Base-by-base conservation (phyloP, 352 stramenopile species). In the Phytophthora megakarya region DNA sequence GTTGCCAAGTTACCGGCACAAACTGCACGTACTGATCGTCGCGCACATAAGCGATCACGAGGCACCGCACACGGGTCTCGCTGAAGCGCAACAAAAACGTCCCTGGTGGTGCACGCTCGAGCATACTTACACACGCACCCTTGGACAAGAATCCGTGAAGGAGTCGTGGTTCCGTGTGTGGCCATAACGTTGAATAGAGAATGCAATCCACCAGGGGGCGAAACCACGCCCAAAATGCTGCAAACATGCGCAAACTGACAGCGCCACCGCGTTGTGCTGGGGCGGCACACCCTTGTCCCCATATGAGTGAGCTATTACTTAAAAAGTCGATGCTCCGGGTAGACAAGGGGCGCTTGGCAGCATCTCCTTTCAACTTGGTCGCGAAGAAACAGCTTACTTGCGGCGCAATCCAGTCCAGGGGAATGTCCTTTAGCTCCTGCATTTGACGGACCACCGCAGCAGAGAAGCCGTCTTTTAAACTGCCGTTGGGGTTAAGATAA, bases 81-180 rank as follows among this genome's bases (percentile, higher is more conserved):
- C 85, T 93, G 55, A 94, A 90, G 10, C 85, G 78, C 33, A 96
- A 19, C 28, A 96, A 55, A 46, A 94, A 96, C 11, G 85, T 93
- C 0, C 87, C 87, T 8, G 84, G 70, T 9, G 81, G 80, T 1
- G 81, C 82, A 19, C 70, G 68, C 66, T 88, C 66, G 0, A 95
- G 72, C 82, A 93, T 96, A 25, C 80, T 82, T 7, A 90, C 75
- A 12, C 80, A 91, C 5, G 82, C 65, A n/a, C 82, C 82, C 61
- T 96, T 94, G 48, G 85, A 93, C 9, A 94, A 60, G 43, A 96
- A 93, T 23, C 85, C 85, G 52, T 93, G 85, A 18, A 96, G 68
- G 22, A 96, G 72, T 0, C 82, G 77, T n/a, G 85, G 82, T 38
- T 94, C 80, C 13, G 83, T 94, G 65, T 80, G 84, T 12, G 70